Evolutionary conservation across 2,329 filamentous ascomycete species (phyloP).

Genomic region (Xylaria sp.): DNA sequence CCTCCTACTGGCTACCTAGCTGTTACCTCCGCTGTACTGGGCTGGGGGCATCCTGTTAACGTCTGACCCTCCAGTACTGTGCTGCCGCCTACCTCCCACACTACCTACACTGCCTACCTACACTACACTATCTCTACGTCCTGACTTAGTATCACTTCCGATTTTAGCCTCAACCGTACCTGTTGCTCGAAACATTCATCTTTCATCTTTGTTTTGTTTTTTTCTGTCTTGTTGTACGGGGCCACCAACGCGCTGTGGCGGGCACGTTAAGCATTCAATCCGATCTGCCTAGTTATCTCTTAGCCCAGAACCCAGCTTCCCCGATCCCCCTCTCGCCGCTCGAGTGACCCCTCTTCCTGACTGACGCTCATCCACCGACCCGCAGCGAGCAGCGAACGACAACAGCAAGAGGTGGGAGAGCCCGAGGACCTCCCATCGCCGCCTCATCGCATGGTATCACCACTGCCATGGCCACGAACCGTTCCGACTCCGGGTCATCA

Average conservation of each 20-base stretch:
- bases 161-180: slow-evolving; percentile 21
- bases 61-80: slow-evolving; percentile 8
- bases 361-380: slow-evolving; percentile 25
- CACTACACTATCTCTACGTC: slow-evolving; percentile 11
- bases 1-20: background rate
- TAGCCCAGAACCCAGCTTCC: slow-evolving; percentile 7
- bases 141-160: slow-evolving; percentile 26
- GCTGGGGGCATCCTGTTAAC: background rate
- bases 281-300: slow-evolving; percentile 2
- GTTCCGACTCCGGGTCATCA: slow-evolving; percentile 71
- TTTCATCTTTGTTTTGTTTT: slow-evolving; percentile 7
- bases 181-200: slow-evolving; percentile 22
- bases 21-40: background rate
- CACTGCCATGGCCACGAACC: slow-evolving; percentile 56
- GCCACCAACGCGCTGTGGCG: slow-evolving; percentile 32
- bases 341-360: slow-evolving; percentile 34
- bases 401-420: slow-evolving; percentile 33
- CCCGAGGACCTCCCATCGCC: slow-evolving; percentile 30
- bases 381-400: slow-evolving; percentile 25
- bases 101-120: background rate
- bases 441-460: slow-evolving; percentile 36
- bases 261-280: slow-evolving; percentile 22
- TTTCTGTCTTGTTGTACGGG: slow-evolving; percentile 3
- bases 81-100: background rate
- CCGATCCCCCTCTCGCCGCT: slow-evolving; percentile 26